phyloP scores from a whole-genome alignment of 331 rosid species.

The Pyrus hybrid region DNA sequence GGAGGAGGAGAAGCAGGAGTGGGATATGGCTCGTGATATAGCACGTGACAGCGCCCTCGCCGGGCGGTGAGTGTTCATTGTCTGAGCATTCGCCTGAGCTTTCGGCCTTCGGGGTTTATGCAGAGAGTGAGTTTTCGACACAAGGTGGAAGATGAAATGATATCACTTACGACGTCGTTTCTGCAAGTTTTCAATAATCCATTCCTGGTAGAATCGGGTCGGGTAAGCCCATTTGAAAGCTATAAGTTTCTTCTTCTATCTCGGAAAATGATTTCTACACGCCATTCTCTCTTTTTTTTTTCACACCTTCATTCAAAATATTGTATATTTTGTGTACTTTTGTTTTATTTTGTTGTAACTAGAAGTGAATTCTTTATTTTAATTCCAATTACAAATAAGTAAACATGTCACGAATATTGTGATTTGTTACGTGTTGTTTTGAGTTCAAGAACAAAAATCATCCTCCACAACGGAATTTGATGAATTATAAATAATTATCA shows the following conservation, averaged over 20 bases:
- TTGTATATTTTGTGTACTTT: neutral
- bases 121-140: neutral
- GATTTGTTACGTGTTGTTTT: too few species aligned
- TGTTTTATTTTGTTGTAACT: too few species aligned
- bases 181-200: too few species aligned
- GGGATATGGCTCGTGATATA: constrained; percentile 44
- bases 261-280: neutral
- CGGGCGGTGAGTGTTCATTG: constrained; percentile 43
- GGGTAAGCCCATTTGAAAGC: neutral
- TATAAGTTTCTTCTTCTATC: too few species aligned
- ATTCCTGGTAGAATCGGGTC: neutral
- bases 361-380: too few species aligned
- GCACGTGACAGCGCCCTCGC: constrained; percentile 38
- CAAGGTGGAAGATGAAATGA: neutral
- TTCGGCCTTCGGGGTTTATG: constrained; percentile 12
- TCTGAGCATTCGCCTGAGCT: neutral
- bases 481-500: too few species aligned
- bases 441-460: too few species aligned
- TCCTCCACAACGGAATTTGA: too few species aligned
- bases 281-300: too few species aligned
- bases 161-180: neutral
- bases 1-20: neutral
- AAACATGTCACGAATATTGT: too few species aligned
- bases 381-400: too few species aligned
- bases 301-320: too few species aligned